Conservation (phyloP, 2,329 filamentous ascomycete genomes). For the Aspergillus ochraceus region DNA sequence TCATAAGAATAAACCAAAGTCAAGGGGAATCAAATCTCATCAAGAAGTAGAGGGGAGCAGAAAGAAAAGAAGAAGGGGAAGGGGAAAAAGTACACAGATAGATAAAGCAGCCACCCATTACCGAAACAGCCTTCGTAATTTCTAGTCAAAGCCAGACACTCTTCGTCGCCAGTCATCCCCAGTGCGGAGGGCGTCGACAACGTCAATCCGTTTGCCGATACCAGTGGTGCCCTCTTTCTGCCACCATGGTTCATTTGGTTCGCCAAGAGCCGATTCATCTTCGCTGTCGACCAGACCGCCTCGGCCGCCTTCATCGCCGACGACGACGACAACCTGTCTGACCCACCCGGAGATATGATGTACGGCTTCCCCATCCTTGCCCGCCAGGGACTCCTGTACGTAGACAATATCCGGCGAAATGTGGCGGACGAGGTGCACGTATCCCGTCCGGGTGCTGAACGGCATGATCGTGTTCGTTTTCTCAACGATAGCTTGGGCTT, state of each 20-base stretch:
- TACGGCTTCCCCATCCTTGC: constrained; percentile 70
- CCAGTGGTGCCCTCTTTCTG: constrained; percentile 78
- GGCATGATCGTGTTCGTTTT: constrained; percentile 85
- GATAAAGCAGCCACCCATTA: background rate
- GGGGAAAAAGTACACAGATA: background rate
- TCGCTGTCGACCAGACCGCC: constrained; percentile 83
- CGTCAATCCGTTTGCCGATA: constrained; percentile 79
- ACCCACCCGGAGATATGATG: constrained; percentile 66
- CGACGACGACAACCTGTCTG: constrained; percentile 59
- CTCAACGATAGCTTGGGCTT: constrained; percentile 77
- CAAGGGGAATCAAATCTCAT: constrained; percentile 10
- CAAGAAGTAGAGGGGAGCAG: constrained; percentile 8
- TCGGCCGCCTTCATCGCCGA: constrained; percentile 67
- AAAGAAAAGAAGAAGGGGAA: background rate
- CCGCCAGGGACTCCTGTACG: constrained; percentile 79
- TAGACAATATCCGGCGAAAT: constrained; percentile 84
- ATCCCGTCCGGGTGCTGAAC: constrained; percentile 79
- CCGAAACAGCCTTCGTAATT: constrained; percentile 23
- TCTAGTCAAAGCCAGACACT: constrained; percentile 63
- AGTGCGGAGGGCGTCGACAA: constrained; percentile 79
- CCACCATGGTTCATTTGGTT: constrained; percentile 51
- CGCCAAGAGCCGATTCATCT: constrained; percentile 46
- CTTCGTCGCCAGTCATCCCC: constrained; percentile 85
- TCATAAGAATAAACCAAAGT: constrained; percentile 15
- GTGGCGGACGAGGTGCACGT: constrained; percentile 83